A percentile compares a stretch with the other conserved stretches of the same genome.
Conservation (phyloP, 169 alveolate species). For the Pseudocohnilembus persalinus region DNA sequence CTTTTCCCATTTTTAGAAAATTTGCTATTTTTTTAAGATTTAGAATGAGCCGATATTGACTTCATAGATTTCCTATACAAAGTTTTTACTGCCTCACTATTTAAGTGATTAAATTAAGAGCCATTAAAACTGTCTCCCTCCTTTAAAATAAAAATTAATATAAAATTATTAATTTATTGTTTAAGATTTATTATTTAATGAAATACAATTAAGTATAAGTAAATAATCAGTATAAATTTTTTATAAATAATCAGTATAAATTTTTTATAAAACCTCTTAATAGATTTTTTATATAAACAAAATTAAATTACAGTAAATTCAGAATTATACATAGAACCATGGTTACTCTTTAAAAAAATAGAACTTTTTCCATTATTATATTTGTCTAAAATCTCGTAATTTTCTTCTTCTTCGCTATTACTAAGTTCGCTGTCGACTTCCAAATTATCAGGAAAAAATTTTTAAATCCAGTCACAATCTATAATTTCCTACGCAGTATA, state of each 20-base stretch:
- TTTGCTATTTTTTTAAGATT: too few relatives aligned
- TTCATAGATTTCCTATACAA: neutral
- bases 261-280: neutral
- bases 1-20: too few relatives aligned
- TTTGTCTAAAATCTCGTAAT: neutral
- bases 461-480: neutral
- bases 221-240: too few relatives aligned
- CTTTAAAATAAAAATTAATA: neutral
- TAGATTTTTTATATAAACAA: too few relatives aligned
- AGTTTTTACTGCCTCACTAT: neutral
- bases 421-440: neutral
- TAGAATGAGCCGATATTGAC: neutral
- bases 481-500: constrained; percentile 10
- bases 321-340: neutral
- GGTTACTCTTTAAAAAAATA: neutral
- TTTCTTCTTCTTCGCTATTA: neutral
- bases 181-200: too few relatives aligned
- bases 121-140: neutral
- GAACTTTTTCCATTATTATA: neutral
- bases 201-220: neutral
- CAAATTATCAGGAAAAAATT: neutral
- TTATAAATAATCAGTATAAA: too few relatives aligned
- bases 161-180: too few relatives aligned
- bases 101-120: neutral
- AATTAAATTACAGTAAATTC: too few relatives aligned